Conservation (phyloP, 371 early-diverging fungal genomes). For the Capillidium heterosporum region DNA sequence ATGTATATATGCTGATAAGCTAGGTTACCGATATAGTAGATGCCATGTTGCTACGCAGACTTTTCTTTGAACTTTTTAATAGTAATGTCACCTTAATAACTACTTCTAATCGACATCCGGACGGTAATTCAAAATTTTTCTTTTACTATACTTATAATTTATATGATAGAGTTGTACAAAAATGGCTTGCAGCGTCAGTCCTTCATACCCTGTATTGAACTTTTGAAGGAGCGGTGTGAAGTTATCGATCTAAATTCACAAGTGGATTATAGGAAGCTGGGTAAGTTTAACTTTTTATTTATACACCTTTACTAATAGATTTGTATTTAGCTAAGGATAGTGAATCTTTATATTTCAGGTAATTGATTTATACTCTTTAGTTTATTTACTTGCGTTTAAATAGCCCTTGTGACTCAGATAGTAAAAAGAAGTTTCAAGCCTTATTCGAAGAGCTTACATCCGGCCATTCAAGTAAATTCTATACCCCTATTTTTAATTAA, state of each 20-base stretch:
- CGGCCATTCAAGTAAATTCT: slow-evolving; percentile 3
- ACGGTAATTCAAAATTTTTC: slow-evolving; percentile 18
- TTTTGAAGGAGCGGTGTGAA: slow-evolving; percentile 59
- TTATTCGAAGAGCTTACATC: not conserved
- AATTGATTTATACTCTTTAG: slow-evolving; percentile 7
- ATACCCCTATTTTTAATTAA: not conserved
- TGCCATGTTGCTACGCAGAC: slow-evolving; percentile 80
- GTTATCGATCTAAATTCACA: slow-evolving; percentile 73
- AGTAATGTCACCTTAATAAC: slow-evolving; percentile 82
- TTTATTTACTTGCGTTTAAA: slow-evolving; percentile 6
- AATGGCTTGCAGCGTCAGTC: slow-evolving; percentile 85
- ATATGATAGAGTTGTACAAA: slow-evolving; percentile 56
- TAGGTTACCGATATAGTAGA: slow-evolving; percentile 87
- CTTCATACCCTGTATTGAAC: slow-evolving; percentile 77
- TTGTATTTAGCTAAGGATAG: slow-evolving; percentile 10
- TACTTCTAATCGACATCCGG: slow-evolving; percentile 88
- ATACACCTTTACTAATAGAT: not conserved
- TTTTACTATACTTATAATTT: not conserved
- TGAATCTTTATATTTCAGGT: slow-evolving; percentile 5
- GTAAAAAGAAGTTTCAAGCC: not conserved
- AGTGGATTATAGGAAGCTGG: slow-evolving; percentile 60
- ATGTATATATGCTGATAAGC: not conserved
- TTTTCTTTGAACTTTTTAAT: slow-evolving; percentile 60
- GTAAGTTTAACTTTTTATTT: slow-evolving; percentile 5
- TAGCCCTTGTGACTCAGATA: not conserved